Evolutionary conservation across 2,329 filamentous ascomycete genomes (phyloP).

Genomic region (Colletotrichum noveboracense): DNA sequence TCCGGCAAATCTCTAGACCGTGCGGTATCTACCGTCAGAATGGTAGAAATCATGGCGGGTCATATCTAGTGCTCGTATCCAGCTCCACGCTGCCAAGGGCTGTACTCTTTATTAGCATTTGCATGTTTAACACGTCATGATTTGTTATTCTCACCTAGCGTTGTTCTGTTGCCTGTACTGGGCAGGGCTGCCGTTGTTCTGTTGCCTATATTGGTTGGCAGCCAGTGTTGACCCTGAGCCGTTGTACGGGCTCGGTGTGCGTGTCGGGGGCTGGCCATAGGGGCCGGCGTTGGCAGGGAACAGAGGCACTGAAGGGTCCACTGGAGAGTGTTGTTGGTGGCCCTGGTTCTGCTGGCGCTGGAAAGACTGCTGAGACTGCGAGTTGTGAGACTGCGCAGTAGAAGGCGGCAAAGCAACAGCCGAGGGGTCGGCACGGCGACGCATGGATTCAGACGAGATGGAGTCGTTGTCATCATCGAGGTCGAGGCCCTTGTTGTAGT

Average conservation of each 20-base stretch:
- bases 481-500: conserved; percentile 43
- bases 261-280: conserved; percentile 31
- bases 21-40: not conserved
- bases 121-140: not conserved
- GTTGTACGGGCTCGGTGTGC: conserved; percentile 40
- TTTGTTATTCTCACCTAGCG: conserved; percentile 35
- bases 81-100: conserved; percentile 51
- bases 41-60: conserved; percentile 1
- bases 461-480: conserved; percentile 49
- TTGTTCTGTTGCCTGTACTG: conserved; percentile 42
- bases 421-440: conserved; percentile 35
- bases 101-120: conserved; percentile 27
- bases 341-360: conserved; percentile 25
- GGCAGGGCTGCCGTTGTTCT: conserved; percentile 37
- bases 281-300: conserved; percentile 40
- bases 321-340: conserved; percentile 40
- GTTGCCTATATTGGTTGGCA: conserved; percentile 30
- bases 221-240: conserved; percentile 34
- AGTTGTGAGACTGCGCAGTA: conserved; percentile 14
- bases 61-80: conserved; percentile 42
- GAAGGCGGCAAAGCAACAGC: conserved; percentile 30
- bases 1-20: not conserved
- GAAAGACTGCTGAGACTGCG: conserved; percentile 27
- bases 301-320: conserved; percentile 48
- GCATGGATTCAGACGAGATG: conserved; percentile 42